Conservation (phyloP, 495 filamentous ascomycete species). For the Penicillium ucsense region DNA sequence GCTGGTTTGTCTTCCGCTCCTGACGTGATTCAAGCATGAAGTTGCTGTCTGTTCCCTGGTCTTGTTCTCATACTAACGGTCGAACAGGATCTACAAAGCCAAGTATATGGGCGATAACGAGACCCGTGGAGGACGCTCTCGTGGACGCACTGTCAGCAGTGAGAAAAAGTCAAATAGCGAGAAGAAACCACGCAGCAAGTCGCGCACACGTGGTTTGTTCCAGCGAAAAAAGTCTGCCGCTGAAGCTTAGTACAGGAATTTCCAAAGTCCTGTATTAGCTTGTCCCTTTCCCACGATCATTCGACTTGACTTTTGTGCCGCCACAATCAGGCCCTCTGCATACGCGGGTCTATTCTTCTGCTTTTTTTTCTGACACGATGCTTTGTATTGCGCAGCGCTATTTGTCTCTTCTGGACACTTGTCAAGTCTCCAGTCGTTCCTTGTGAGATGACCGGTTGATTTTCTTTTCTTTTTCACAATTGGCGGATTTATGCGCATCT, state of each 20-base stretch:
- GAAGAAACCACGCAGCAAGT: conserved; percentile 55
- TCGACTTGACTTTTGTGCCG: no score
- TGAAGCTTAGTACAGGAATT: conserved; percentile 15
- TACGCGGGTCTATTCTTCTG: no score
- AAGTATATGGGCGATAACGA: conserved; percentile 85
- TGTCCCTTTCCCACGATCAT: no score
- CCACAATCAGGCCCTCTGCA: no score
- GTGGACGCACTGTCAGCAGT: conserved; percentile 26
- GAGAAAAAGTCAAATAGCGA: conserved; percentile 55
- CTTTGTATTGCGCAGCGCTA: no score
- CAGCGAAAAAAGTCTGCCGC: conserved; percentile 47
- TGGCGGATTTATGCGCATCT: no score
- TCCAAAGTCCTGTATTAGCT: no score
- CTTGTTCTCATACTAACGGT: conserved; percentile 4
- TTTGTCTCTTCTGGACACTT: no score
- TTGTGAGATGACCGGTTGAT: no score
- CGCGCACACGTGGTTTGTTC: conserved; percentile 57
- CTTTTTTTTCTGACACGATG: no score
- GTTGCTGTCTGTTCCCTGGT: background rate
- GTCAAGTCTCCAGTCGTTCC: no score
- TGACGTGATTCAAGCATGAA: background rate
- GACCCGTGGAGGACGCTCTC: conserved; percentile 20
- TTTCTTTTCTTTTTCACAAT: no score
- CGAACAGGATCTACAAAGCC: conserved; percentile 77
- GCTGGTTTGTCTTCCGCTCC: conserved; percentile 58